Evolutionary conservation across 768 basidiomycete genomes (phyloP), one percentile per base, ranked within the genome.

Genomic region (Kwoniella sp.): DNA sequence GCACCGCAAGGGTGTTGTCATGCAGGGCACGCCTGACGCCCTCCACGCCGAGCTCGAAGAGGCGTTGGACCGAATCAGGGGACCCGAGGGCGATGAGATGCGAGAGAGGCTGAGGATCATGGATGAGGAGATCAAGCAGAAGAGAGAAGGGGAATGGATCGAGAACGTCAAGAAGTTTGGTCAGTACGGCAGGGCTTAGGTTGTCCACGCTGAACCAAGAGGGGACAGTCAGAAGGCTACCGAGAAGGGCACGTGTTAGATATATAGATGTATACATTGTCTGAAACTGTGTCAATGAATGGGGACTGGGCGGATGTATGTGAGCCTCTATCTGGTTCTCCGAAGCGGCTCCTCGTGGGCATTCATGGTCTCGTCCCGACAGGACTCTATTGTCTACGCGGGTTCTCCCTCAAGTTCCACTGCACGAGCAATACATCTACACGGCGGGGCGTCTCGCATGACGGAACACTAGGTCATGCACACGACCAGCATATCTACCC

Each of bases 71-170:
- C 31, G 11, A 20, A 47, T 66, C 26, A 66, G 12, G 37, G 59
- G 73, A 79, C 28, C 81, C 81, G 37, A 85, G 83, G 81, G 83
- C 47, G 70, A 78, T n/a, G 84, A 87, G 61, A 87, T 92, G 52
- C 55, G 66, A 25, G 87, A 90, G 70, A 84, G 83, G 38, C 82
- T 85, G 58, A 89, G 87, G 81, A 84, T 85, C 37, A 89, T 89
- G 79, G 84, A 92, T 29, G 84, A 86, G 48, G 87, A 63, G 56
- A 66, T 51, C 12, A 20, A 58, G 50, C n/a, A 50, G 55, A 62
- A 70, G 17, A 59, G 65, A 23, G 37, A 55, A 31, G 61, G 52
- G 22, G 61, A 62, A 47, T 62, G 61, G 61, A 15, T 28, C 2
- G 61, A 62, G 23, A 62, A 62, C 38, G 53, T 62, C 29, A 38